phyloP scores from a whole-genome alignment of 2,329 filamentous ascomycete species.

The Pyrenophora graminea region DNA sequence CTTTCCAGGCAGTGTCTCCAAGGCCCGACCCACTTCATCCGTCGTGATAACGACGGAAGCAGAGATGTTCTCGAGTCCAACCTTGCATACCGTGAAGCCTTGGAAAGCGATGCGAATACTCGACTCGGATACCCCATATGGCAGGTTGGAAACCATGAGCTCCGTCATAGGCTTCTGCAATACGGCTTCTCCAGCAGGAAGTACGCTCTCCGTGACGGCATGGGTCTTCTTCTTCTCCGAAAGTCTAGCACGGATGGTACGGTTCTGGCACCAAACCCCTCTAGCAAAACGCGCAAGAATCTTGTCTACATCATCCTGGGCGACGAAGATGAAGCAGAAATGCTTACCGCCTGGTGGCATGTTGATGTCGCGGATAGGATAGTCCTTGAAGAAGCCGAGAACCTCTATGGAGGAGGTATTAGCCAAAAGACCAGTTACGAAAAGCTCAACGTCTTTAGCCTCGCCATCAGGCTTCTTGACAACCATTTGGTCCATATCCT shows the following conservation, averaged over 20 bases:
- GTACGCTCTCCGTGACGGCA: accelerated
- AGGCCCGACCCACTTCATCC: background rate
- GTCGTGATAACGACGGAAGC: background rate
- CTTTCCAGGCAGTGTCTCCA: background rate
- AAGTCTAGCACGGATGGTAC: background rate
- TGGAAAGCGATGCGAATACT: background rate
- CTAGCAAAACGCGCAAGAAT: background rate
- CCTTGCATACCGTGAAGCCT: background rate
- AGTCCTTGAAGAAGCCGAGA: background rate
- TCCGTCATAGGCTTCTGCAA: background rate
- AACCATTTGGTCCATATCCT: background rate
- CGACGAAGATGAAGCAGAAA: background rate
- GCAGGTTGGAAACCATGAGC: background rate
- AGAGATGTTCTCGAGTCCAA: background rate
- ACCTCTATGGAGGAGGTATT: background rate
- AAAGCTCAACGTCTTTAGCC: background rate
- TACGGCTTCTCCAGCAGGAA: background rate
- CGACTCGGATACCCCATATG: background rate
- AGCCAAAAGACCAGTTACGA: background rate
- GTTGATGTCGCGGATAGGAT: background rate
- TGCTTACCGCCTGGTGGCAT: background rate
- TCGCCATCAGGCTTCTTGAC: background rate
- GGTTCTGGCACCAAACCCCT: background rate
- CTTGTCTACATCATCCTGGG: background rate
- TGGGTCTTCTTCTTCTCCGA: background rate